phyloP scores from a whole-genome alignment of 345 rosid species.

The Camelina neglecta region DNA sequence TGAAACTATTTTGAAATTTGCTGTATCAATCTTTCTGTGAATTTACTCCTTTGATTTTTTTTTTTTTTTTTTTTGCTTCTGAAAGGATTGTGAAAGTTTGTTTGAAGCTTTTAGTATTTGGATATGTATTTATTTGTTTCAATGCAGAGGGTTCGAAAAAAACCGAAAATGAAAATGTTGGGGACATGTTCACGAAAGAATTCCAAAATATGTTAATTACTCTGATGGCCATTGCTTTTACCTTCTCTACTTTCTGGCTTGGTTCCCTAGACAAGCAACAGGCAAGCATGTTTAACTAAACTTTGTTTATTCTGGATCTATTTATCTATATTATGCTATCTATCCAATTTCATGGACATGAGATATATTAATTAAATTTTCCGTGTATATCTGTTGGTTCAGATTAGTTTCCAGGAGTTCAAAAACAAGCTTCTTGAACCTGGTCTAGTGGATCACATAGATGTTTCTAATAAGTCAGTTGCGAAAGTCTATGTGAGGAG shows the following conservation, averaged over 20 bases:
- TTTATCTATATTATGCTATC: conserved; percentile 3
- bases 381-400: conserved; percentile 29
- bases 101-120: conserved; percentile 9
- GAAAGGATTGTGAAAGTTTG: conserved; percentile 15
- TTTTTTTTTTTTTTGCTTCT: background rate
- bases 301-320: conserved; percentile 7
- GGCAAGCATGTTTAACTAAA: conserved; percentile 47
- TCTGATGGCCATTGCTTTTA: conserved; percentile 55
- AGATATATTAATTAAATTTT: conserved; percentile 2
- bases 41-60: background rate
- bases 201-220: conserved; percentile 59
- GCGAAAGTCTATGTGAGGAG: conserved; percentile 83
- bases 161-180: conserved; percentile 54
- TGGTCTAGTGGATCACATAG: conserved; percentile 90
- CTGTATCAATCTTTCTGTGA: background rate
- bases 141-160: conserved; percentile 75
- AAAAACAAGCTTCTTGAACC: conserved; percentile 91
- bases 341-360: background rate
- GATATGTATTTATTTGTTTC: conserved; percentile 36
- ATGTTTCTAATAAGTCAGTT: conserved; percentile 84
- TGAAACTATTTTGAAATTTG: background rate
- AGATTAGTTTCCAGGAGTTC: conserved; percentile 99
- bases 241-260: conserved; percentile 53
- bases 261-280: conserved; percentile 63
- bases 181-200: conserved; percentile 52